phyloP scores from a whole-genome alignment of 1,139 yeast genomes.

The Meyerozyma athensensis region DNA sequence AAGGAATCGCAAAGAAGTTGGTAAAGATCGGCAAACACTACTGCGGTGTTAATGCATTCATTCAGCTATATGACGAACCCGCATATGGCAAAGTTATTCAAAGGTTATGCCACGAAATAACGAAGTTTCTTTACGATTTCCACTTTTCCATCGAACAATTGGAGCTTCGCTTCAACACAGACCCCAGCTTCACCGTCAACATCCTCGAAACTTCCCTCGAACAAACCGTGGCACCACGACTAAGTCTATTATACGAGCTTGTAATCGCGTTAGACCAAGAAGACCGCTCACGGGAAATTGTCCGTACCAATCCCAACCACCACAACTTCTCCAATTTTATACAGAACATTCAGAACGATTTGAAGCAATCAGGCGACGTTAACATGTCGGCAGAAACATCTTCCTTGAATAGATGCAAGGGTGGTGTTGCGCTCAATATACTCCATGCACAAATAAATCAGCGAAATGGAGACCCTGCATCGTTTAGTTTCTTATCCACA shows the following conservation, averaged over 20 bases:
- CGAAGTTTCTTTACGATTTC: conserved; percentile 43
- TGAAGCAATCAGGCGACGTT: conserved; percentile 36
- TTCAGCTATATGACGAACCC: conserved; percentile 50
- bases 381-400: conserved; percentile 50
- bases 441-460: conserved; percentile 54
- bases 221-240: conserved; percentile 24
- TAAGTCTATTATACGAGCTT: conserved; percentile 58
- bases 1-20: conserved; percentile 63
- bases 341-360: conserved; percentile 37
- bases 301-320: conserved; percentile 19
- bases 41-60: conserved; percentile 49
- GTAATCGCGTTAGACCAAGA: conserved; percentile 42
- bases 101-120: conserved; percentile 59
- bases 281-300: conserved; percentile 17
- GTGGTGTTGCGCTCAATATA: conserved; percentile 60
- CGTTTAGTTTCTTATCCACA: conserved; percentile 45
- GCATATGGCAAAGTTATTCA: conserved; percentile 71
- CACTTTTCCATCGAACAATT: conserved; percentile 47
- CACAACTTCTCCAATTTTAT: conserved; percentile 34
- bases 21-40: conserved; percentile 61
- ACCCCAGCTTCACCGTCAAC: conserved; percentile 33
- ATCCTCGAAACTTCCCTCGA: conserved; percentile 29
- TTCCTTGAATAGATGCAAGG: conserved; percentile 56
- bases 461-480: conserved; percentile 62
- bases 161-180: conserved; percentile 49